Conservation (phyloP, 2,329 filamentous ascomycete genomes). For the Cryoendolithus antarcticus region DNA sequence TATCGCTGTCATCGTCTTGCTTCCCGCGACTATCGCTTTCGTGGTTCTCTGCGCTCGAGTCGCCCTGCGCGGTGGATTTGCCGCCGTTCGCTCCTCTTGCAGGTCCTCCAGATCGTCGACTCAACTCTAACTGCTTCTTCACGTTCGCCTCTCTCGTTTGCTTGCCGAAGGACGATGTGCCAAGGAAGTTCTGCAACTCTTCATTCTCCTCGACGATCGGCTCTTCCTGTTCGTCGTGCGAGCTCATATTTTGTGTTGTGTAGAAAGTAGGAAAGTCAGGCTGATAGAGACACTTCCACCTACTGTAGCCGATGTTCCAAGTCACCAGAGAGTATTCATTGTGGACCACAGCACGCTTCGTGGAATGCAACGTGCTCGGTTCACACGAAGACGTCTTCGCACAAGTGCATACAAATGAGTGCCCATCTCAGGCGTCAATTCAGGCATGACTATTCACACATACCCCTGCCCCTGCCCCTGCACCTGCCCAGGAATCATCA, state of each 20-base stretch:
- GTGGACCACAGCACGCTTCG: no score
- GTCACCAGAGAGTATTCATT: background rate
- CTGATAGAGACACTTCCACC: background rate
- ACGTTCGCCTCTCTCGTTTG: constrained; percentile 61
- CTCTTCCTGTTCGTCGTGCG: constrained; percentile 3
- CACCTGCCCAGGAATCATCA: background rate
- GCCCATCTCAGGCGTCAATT: no score
- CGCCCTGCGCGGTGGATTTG: constrained; percentile 14
- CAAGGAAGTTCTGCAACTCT: constrained; percentile 64
- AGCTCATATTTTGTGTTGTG: no score
- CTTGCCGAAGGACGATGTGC: constrained; percentile 74
- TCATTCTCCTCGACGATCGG: constrained; percentile 40
- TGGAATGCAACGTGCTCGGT: no score
- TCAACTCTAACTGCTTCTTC: constrained; percentile 67
- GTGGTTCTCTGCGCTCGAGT: constrained; percentile 35
- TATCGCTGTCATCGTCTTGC: constrained; percentile 39
- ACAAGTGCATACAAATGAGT: no score
- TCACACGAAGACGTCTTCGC: no score
- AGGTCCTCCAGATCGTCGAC: constrained; percentile 45
- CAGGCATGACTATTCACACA: no score
- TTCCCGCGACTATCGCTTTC: constrained; percentile 16
- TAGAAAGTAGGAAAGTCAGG: background rate
- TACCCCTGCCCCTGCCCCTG: background rate
- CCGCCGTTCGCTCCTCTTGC: constrained; percentile 14
- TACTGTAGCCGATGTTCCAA: no score